Conservation (phyloP, 306 rosid genomes). For the Inga oerstediana region DNA sequence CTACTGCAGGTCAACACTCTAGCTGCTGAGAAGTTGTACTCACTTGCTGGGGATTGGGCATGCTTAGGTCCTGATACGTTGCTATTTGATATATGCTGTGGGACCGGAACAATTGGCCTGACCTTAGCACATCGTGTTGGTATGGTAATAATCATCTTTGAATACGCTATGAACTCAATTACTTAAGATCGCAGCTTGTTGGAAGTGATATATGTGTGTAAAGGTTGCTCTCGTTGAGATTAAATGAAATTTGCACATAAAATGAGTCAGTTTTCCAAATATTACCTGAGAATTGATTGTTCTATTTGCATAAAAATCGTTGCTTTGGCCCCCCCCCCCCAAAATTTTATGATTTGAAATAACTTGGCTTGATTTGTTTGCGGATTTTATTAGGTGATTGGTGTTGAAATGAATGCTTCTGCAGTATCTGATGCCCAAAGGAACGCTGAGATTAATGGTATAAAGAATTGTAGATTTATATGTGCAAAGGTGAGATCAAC, state of each 20-base stretch:
- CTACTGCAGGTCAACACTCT: slow-evolving; percentile 81
- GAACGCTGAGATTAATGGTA: slow-evolving; percentile 94
- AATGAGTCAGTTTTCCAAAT: not conserved
- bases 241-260: slow-evolving; percentile 7
- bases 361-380: slow-evolving; percentile 27
- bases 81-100: slow-evolving; percentile 94
- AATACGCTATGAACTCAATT: not conserved
- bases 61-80: slow-evolving; percentile 84
- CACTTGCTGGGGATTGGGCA: slow-evolving; percentile 99
- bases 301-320: not conserved
- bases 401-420: slow-evolving; percentile 96
- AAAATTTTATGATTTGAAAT: not conserved
- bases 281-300: not conserved
- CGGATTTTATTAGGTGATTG: slow-evolving; percentile 71
- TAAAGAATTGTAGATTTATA: slow-evolving; percentile 78
- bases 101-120: slow-evolving; percentile 96
- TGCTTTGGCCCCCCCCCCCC: not conserved
- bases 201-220: slow-evolving; percentile 19
- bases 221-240: slow-evolving; percentile 17
- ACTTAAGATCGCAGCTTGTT: not conserved
- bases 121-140: slow-evolving; percentile 97
- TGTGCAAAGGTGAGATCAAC: slow-evolving; percentile 76
- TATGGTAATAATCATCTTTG: slow-evolving; percentile 76
- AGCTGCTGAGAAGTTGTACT: slow-evolving; percentile 95
- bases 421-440: slow-evolving; percentile 86